Conservation (phyloP, 2,329 filamentous ascomycete genomes). For the Lanzia echinophila region DNA sequence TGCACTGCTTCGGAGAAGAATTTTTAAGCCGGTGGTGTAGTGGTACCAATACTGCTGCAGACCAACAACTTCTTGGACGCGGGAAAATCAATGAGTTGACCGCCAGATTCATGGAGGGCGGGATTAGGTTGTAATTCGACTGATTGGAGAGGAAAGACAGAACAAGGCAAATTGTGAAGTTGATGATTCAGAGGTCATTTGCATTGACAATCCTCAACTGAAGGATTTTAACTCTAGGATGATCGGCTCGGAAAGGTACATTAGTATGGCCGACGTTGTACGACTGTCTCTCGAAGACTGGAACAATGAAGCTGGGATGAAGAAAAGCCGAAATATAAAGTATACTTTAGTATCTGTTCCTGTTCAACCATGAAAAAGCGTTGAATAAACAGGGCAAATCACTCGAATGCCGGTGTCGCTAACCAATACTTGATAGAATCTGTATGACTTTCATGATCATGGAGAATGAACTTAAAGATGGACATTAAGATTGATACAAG, state of each 20-base stretch:
- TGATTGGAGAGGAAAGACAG: not conserved
- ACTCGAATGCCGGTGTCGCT: not conserved
- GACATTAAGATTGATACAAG: not conserved
- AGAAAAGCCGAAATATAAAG: not conserved
- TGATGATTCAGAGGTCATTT: not conserved
- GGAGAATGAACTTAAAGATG: no score
- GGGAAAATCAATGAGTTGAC: not conserved
- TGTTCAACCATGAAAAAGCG: not conserved
- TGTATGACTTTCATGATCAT: not conserved
- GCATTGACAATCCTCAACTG: not conserved
- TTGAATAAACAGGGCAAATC: not conserved
- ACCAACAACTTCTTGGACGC: not conserved
- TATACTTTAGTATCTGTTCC: not conserved
- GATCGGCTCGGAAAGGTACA: slow-evolving; percentile 8
- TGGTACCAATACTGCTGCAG: not conserved
- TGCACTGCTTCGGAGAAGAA: not conserved
- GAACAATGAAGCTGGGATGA: not conserved
- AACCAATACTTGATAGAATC: not conserved
- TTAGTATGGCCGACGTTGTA: slow-evolving; percentile 3
- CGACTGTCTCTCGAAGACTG: not conserved
- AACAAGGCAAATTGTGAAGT: not conserved
- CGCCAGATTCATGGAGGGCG: not conserved
- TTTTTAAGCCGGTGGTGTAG: not conserved
- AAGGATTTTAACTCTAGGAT: not conserved
- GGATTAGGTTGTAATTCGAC: not conserved